phyloP scores from a whole-genome alignment of 1,284 basidiomycete genomes.

The Bjerkandera adusta region DNA sequence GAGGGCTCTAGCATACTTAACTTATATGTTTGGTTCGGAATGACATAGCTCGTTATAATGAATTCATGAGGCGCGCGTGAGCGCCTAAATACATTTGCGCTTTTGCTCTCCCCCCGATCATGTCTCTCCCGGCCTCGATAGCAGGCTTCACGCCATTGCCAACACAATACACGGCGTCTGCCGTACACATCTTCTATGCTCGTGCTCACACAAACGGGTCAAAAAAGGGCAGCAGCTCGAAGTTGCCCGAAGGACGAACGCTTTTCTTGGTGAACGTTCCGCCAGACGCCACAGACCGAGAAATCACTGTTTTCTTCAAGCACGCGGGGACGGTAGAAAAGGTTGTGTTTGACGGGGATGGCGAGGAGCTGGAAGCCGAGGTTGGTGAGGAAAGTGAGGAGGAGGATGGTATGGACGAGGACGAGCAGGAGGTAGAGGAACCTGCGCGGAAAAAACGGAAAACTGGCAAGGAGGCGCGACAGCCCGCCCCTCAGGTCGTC shows the following conservation, averaged over 20 bases:
- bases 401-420: constrained; percentile 34
- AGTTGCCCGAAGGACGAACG: constrained; percentile 68
- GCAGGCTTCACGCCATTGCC: constrained; percentile 62
- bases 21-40: no score
- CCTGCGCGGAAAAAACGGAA: constrained; percentile 49
- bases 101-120: constrained; percentile 2
- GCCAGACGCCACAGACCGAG: constrained; percentile 78
- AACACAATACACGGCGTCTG: constrained; percentile 47
- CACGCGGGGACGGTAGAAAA: constrained; percentile 73
- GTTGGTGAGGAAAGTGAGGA: constrained; percentile 39
- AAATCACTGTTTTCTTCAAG: constrained; percentile 73
- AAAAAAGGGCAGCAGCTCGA: constrained; percentile 23
- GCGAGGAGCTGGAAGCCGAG: constrained; percentile 32
- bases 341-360: constrained; percentile 59
- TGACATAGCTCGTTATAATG: no score
- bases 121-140: constrained; percentile 28
- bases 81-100: not conserved
- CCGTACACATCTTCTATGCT: constrained; percentile 64
- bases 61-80: no score
- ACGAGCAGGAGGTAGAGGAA: constrained; percentile 30
- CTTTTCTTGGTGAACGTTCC: constrained; percentile 87
- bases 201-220: constrained; percentile 47
- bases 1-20: no score
- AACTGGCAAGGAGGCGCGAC: constrained; percentile 30
- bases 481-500: constrained; percentile 43